A percentile compares a stretch with the other conserved stretches of the same genome.
phyloP scores from a whole-genome alignment of 2,329 filamentous ascomycete species.

The Keithomyces neogunnii region DNA sequence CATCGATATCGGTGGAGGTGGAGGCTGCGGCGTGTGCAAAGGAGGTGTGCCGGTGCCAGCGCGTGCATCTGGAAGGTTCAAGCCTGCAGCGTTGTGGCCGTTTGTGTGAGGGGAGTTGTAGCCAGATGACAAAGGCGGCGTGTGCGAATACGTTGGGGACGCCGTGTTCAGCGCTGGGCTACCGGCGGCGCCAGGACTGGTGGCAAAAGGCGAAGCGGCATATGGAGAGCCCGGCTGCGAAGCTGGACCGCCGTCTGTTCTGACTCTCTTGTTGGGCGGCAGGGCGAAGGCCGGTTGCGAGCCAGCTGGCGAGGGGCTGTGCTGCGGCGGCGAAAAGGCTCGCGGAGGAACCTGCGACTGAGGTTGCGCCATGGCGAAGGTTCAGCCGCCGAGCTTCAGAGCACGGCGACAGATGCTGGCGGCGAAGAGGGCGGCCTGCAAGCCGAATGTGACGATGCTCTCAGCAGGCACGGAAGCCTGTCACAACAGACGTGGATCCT shows the following conservation, averaged over 20 bases:
- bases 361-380: conserved; percentile 47
- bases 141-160: conserved; percentile 28
- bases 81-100: conserved; percentile 25
- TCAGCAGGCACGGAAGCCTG: conserved; percentile 43
- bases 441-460: conserved; percentile 16
- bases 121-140: conserved; percentile 21
- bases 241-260: conserved; percentile 54
- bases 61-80: conserved; percentile 27
- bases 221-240: conserved; percentile 60
- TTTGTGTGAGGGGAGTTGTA: conserved; percentile 31
- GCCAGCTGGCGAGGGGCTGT: conserved; percentile 51
- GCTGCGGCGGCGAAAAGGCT: conserved; percentile 55
- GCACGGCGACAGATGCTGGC: conserved; percentile 2
- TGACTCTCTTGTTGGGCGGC: conserved; percentile 60
- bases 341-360: conserved; percentile 42
- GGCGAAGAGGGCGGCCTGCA: conserved; percentile 5
- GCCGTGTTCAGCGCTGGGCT: conserved; percentile 29
- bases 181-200: conserved; percentile 34
- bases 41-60: conserved; percentile 21
- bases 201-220: conserved; percentile 40
- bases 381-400: conserved; percentile 1
- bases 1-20: conserved; percentile 12
- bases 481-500: conserved; percentile 33
- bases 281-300: conserved; percentile 45
- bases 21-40: conserved; percentile 21